phyloP scores from a whole-genome alignment of 495 filamentous ascomycete genomes.

The Aspergillus nidulans region DNA sequence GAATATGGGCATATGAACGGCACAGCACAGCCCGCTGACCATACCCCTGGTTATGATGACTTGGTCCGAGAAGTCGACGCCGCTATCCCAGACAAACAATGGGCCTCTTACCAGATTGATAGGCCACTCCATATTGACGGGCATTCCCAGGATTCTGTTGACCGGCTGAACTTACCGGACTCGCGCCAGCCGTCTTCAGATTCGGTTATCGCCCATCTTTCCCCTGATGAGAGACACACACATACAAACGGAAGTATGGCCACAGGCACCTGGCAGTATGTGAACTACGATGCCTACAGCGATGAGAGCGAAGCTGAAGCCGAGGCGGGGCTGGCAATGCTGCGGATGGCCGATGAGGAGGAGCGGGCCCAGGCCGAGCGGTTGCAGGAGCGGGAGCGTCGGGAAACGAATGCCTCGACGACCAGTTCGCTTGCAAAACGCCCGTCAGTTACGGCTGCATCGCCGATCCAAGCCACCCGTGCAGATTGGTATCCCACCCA shows the following conservation, averaged over 20 bases:
- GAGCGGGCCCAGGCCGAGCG: constrained; percentile 51
- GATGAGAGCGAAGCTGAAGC: constrained; percentile 90
- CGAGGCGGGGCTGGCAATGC: constrained; percentile 74
- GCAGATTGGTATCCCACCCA: constrained; percentile 68
- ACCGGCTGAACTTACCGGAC: neutral
- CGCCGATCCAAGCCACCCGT: constrained; percentile 54
- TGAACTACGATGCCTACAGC: constrained; percentile 53
- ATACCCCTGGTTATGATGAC: constrained; percentile 35
- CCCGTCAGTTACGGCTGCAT: constrained; percentile 19
- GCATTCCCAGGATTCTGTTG: constrained; percentile 14
- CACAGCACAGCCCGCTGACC: constrained; percentile 11
- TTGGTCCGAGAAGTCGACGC: constrained; percentile 47
- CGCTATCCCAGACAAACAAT: constrained; percentile 34
- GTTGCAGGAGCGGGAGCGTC: constrained; percentile 51
- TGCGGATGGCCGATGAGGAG: constrained; percentile 82
- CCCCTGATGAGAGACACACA: constrained; percentile 42
- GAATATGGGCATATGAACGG: constrained; percentile 26
- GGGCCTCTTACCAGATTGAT: constrained; percentile 24
- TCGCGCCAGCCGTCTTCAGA: neutral
- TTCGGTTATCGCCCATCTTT: constrained; percentile 10
- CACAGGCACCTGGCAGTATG: constrained; percentile 39
- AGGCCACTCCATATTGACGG: constrained; percentile 14
- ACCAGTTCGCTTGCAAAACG: constrained; percentile 30
- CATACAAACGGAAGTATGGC: constrained; percentile 49
- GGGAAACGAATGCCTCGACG: constrained; percentile 40